Evolutionary conservation across 164 flowering plant genomes (phyloP).

Genomic region (Saururus chinensis): DNA sequence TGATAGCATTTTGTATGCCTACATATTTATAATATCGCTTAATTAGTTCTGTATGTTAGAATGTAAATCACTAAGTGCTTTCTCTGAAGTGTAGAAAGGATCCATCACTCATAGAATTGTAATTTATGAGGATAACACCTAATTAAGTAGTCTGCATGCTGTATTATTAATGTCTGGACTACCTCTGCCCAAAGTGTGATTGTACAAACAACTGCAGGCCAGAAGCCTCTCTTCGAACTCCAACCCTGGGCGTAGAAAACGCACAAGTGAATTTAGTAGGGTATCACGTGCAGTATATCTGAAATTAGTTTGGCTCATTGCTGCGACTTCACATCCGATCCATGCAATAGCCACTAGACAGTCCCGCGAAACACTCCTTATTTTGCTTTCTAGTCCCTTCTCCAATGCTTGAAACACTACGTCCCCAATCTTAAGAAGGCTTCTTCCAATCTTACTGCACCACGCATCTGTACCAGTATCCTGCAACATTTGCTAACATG

Average conservation of each 20-base stretch:
- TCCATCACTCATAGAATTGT: no score
- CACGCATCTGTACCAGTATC: conserved; percentile 43
- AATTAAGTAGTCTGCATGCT: no score
- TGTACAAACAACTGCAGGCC: conserved; percentile 59
- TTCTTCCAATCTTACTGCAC: conserved; percentile 50
- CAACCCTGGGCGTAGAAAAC: conserved; percentile 55
- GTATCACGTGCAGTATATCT: conserved; percentile 48
- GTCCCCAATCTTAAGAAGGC: conserved; percentile 33
- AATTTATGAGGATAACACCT: no score
- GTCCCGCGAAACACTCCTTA: conserved; percentile 42
- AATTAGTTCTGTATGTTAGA: neutral
- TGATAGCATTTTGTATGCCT: conserved; percentile 60
- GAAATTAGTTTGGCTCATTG: conserved; percentile 21
- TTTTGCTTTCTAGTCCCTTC: conserved; percentile 53
- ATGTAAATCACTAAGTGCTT: neutral
- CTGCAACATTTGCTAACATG: conserved; percentile 25
- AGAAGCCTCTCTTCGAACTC: conserved; percentile 73
- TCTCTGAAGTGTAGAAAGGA: neutral
- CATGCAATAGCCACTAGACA: conserved; percentile 54
- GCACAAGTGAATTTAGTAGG: conserved; percentile 37
- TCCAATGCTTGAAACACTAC: conserved; percentile 42
- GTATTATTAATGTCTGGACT: conserved; percentile 1
- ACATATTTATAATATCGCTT: neutral
- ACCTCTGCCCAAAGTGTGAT: conserved; percentile 71
- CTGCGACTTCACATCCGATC: conserved; percentile 60